Evolutionary conservation across 2,329 filamentous ascomycete species (phyloP), one percentile per base, ranked within the genome.

Genomic region (Neopestalotiopsis sp.): DNA sequence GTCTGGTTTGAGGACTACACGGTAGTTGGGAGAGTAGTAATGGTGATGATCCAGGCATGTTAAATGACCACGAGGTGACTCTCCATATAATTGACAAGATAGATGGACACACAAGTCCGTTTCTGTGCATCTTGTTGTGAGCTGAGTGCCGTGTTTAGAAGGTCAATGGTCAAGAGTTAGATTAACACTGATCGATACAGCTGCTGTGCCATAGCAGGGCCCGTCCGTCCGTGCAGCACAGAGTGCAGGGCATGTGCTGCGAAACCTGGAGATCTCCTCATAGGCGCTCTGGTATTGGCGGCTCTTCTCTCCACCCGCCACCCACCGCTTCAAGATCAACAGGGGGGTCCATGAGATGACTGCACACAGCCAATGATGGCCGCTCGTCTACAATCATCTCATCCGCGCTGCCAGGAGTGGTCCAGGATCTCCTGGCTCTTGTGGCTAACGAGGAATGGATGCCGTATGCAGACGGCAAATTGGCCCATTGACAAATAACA

Each of bases 291-390:
- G 61, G 30, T 17, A 49, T 34, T 66, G 63, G 63, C 63, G 63
- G 63, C 63, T 66, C 20, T 20, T 28, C 42, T 38, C 63, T 42
- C 59, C 30, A 34, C 59, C n/a, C 59, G 34, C 59, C 63, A 34
- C 59, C n/a, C 59, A 62, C 59, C 63, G 24, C 53, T 57, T 40
- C 30, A 28, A 57, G 63, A 66, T 66, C 63, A 66, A 57, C 63
- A 66, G 63, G 63, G 63, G 63, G 34, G 7, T 20, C n/a, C 30
- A 34, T 34, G 24, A 24, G 57, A 14, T 17, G n/a, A 17, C 17
- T 20, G 17, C 30, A 13, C 28, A 45, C 49, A 57, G 20, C 28
- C 63, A 66, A 34, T 66, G 34, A 57, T 34, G 1, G 63, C 14
- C 30, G 49, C 63, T n/a, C n/a, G 30, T 56, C 63, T 45, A 45